Conservation (phyloP, 176 grass and related monocot genomes). For the Zea luxurians region DNA sequence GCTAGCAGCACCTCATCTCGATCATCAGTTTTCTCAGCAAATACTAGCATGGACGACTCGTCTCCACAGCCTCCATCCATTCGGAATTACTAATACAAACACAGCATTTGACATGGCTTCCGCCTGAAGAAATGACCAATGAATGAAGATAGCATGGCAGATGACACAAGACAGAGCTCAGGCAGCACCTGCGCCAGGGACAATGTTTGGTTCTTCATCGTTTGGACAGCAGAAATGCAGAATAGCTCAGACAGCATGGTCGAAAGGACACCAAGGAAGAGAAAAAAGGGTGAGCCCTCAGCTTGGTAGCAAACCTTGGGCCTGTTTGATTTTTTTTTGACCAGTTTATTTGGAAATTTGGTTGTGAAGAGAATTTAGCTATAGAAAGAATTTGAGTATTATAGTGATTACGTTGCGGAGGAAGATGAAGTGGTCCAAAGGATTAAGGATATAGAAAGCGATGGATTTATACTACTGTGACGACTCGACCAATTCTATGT, state of each 20-base stretch:
- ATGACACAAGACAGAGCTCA: slow-evolving; percentile 41
- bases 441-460: too few relatives aligned
- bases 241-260: slow-evolving; percentile 48
- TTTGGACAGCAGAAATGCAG: slow-evolving; percentile 43
- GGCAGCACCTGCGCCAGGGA: slow-evolving; percentile 27
- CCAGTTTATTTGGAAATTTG: too few relatives aligned
- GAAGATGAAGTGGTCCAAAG: too few relatives aligned
- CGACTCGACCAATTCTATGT: too few relatives aligned
- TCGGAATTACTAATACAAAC: slow-evolving; percentile 46
- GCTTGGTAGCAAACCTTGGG: slow-evolving; percentile 1
- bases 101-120: slow-evolving; percentile 42
- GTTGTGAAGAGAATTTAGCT: too few relatives aligned
- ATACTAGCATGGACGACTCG: slow-evolving; percentile 33
- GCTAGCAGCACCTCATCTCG: slow-evolving; percentile 18
- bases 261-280: slow-evolving; percentile 48
- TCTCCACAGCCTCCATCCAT: slow-evolving; percentile 33
- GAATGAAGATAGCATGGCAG: slow-evolving; percentile 70
- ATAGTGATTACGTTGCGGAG: too few relatives aligned
- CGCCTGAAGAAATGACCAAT: slow-evolving; percentile 57
- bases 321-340: too few relatives aligned
- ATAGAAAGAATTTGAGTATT: too few relatives aligned
- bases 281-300: slow-evolving; percentile 9
- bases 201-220: slow-evolving; percentile 36
- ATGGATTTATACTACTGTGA: too few relatives aligned
- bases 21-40: slow-evolving; percentile 41